Conservation (phyloP, 208 protist genomes). For the Strigomonas oncopelti region DNA sequence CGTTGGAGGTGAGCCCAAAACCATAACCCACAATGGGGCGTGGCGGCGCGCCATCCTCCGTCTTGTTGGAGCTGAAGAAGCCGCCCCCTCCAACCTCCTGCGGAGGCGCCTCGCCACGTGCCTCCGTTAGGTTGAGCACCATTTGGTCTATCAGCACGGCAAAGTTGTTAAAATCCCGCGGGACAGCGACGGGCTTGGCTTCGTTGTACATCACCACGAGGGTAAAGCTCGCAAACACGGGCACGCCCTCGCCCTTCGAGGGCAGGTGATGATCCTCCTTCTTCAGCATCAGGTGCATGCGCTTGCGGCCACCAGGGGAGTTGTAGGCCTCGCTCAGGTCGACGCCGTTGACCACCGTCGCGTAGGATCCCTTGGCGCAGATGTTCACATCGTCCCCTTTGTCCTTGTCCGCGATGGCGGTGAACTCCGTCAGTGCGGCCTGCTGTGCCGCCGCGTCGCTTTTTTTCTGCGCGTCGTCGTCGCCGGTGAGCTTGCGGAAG, state of each 20-base stretch:
- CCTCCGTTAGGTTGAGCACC: conserved; percentile 44
- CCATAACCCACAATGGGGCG: conserved; percentile 39
- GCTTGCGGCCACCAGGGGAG: conserved; percentile 36
- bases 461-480: conserved; percentile 18
- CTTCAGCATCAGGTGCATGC: conserved; percentile 40
- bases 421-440: conserved; percentile 9
- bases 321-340: conserved; percentile 67
- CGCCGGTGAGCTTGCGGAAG: conserved; percentile 20
- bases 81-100: background rate
- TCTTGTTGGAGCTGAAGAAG: background rate
- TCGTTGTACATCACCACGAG: conserved; percentile 39
- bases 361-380: conserved; percentile 27
- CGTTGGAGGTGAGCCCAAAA: conserved; percentile 62
- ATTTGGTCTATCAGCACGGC: conserved; percentile 51
- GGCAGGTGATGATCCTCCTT: conserved; percentile 26
- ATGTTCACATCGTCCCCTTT: conserved; percentile 16
- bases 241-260: conserved; percentile 23
- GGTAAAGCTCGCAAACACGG: conserved; percentile 42
- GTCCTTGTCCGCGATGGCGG: background rate
- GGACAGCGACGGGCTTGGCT: conserved; percentile 6
- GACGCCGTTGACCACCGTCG: conserved; percentile 28
- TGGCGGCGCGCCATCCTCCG: conserved; percentile 8
- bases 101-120: conserved; percentile 13
- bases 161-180: conserved; percentile 49
- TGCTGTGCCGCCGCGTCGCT: conserved; percentile 10